phyloP scores from a whole-genome alignment of 345 rosid genomes.

The Acer negundo region DNA sequence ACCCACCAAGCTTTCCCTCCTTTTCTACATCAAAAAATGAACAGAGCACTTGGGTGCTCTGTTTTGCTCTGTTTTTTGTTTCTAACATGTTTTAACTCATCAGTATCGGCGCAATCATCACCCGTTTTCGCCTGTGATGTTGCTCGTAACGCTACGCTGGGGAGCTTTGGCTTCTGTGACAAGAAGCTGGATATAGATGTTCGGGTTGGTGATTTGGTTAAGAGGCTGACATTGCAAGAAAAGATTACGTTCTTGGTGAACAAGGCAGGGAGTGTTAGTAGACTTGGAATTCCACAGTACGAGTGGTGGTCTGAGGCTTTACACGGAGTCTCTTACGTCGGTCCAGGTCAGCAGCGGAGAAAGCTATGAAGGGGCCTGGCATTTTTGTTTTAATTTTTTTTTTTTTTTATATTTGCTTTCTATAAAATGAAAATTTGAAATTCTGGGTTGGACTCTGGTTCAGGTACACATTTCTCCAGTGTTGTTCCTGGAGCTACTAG shows the following conservation, averaged over 20 bases:
- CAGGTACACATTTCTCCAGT: slow-evolving; percentile 61
- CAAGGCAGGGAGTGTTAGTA: slow-evolving; percentile 53
- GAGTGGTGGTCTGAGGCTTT: slow-evolving; percentile 99
- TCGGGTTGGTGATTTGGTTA: slow-evolving; percentile 78
- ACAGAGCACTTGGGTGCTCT: slow-evolving; percentile 35
- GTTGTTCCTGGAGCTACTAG: slow-evolving; percentile 89
- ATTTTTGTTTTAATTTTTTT: too few species aligned
- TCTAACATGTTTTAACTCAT: not conserved
- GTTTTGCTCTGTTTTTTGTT: slow-evolving; percentile 27
- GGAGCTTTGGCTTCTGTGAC: slow-evolving; percentile 63
- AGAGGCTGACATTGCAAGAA: slow-evolving; percentile 76
- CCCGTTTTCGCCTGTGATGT: slow-evolving; percentile 84
- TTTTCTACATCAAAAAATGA: not conserved
- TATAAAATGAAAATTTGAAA: too few species aligned
- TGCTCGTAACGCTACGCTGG: slow-evolving; percentile 43
- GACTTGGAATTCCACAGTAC: slow-evolving; percentile 82
- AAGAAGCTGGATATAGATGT: slow-evolving; percentile 31
- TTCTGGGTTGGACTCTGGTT: slow-evolving; percentile 35
- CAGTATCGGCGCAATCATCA: slow-evolving; percentile 42
- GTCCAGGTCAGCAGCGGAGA: slow-evolving; percentile 28
- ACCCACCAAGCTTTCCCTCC: not conserved
- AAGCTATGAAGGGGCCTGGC: too few species aligned
- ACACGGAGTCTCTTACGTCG: slow-evolving; percentile 88
- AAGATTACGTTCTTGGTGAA: slow-evolving; percentile 60
- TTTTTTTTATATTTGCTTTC: too few species aligned